These are phyloP conservation scores for Pterulicium gracile DNA, from an alignment of 1,284 basidiomycete genomes.

Conservation along the genomic window DNA sequence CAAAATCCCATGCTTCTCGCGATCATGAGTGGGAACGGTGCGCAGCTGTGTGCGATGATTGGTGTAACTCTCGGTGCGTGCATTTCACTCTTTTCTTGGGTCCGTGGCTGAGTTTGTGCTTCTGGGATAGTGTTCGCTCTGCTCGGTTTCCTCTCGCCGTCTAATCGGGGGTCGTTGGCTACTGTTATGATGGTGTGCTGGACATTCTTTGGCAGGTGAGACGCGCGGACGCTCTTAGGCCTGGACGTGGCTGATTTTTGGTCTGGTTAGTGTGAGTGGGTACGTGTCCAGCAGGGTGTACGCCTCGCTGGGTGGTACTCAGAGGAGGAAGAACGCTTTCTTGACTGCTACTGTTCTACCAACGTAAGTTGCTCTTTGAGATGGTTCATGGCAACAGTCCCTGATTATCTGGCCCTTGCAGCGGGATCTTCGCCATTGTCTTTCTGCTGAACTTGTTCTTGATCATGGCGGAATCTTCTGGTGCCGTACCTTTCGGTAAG, in stretches of 20 bases:
- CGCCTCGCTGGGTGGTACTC: conserved; percentile 70
- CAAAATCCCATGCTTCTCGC: conserved; percentile 71
- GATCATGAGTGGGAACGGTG: conserved; percentile 84
- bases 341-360: conserved; percentile 85
- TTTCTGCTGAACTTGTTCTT: conserved; percentile 86
- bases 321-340: conserved; percentile 78
- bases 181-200: conserved; percentile 96
- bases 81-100: background rate
- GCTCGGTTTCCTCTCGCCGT: conserved; percentile 95
- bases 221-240: conserved; percentile 3
- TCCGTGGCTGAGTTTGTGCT: conserved; percentile 2
- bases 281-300: conserved; percentile 86
- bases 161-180: conserved; percentile 88
- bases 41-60: conserved; percentile 86
- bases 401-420: conserved; percentile 18
- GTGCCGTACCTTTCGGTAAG: conserved; percentile 89
- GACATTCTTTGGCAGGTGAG: conserved; percentile 83
- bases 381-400: conserved; percentile 6
- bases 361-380: conserved; percentile 37
- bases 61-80: conserved; percentile 71
- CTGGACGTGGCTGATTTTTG: conserved; percentile 4
- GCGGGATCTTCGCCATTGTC: conserved; percentile 71
- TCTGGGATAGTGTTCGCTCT: conserved; percentile 71
- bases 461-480: conserved; percentile 78
- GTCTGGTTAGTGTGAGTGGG: conserved; percentile 60